Evolutionary conservation across 2,329 filamentous ascomycete species (phyloP).

Genomic region (Sphaerulina musiva): DNA sequence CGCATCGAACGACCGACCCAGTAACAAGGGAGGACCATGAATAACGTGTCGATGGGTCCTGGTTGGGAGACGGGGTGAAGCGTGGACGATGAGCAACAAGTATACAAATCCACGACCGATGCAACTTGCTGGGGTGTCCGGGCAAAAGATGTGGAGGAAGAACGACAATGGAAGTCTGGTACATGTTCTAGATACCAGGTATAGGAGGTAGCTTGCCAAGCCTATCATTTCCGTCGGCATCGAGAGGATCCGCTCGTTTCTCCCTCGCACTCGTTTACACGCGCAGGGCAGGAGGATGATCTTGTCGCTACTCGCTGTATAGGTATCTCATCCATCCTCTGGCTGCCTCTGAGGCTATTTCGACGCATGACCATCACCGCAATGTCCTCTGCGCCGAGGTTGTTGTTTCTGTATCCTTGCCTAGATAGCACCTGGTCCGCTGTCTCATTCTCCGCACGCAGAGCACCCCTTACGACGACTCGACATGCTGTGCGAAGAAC

Average conservation of each 20-base stretch:
- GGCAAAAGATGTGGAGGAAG: too few species aligned
- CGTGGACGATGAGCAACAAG: too few species aligned
- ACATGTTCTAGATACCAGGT: background rate
- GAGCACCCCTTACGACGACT: background rate
- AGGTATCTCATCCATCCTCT: background rate
- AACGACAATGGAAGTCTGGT: too few species aligned
- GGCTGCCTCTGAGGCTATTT: background rate
- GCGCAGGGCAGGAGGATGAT: background rate
- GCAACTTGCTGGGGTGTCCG: too few species aligned
- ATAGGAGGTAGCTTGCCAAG: background rate
- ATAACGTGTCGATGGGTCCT: too few species aligned
- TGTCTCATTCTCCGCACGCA: background rate
- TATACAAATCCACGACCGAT: too few species aligned
- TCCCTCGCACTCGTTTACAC: background rate
- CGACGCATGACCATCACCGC: constrained; percentile 5
- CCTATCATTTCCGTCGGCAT: constrained; percentile 2
- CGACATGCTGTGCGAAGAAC: background rate
- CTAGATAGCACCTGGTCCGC: constrained; percentile 21
- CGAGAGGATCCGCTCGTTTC: background rate
- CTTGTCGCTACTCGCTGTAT: background rate
- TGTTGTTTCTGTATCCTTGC: constrained; percentile 43
- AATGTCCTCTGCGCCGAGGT: constrained; percentile 3
- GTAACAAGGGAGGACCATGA: too few species aligned
- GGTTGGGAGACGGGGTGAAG: too few species aligned
- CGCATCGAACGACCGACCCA: background rate